These are phyloP conservation scores for Dictyostelium brefeldianum DNA, from an alignment of 78 protist species.

Conservation along the genomic window DNA sequence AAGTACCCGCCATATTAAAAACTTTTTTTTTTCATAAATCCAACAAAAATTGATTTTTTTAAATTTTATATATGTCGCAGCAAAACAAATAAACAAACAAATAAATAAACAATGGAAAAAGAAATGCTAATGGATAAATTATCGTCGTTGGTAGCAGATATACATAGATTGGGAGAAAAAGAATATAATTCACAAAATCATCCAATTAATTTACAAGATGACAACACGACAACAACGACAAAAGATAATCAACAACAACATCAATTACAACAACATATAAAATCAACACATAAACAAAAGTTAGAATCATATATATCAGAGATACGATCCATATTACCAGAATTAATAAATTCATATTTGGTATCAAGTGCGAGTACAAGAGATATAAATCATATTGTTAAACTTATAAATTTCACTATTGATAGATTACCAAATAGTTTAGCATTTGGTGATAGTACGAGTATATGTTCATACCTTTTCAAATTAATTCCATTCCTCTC, in stretches of 20 bases:
- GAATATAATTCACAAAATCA: slow-evolving; percentile 24
- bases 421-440: slow-evolving; percentile 42
- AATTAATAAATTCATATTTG: slow-evolving; percentile 36
- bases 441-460: slow-evolving; percentile 23
- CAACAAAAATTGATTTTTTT: too few relatives aligned
- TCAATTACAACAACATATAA: background rate
- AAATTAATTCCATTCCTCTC: slow-evolving; percentile 66
- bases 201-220: slow-evolving; percentile 2
- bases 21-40: too few relatives aligned
- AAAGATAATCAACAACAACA: background rate
- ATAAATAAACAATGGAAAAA: too few relatives aligned
- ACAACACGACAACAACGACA: background rate
- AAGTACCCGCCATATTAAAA: too few relatives aligned
- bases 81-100: too few relatives aligned
- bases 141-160: background rate
- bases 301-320: slow-evolving; percentile 7
- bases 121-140: too few relatives aligned
- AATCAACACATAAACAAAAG: slow-evolving; percentile 3
- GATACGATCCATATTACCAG: slow-evolving; percentile 49
- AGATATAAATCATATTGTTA: slow-evolving; percentile 45
- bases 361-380: slow-evolving; percentile 9
- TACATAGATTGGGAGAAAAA: background rate
- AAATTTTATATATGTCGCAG: too few relatives aligned
- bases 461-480: slow-evolving; percentile 45
- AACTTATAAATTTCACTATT: background rate